Conservation (phyloP, 2,329 filamentous ascomycete genomes). For the Botrytis fragariae region DNA sequence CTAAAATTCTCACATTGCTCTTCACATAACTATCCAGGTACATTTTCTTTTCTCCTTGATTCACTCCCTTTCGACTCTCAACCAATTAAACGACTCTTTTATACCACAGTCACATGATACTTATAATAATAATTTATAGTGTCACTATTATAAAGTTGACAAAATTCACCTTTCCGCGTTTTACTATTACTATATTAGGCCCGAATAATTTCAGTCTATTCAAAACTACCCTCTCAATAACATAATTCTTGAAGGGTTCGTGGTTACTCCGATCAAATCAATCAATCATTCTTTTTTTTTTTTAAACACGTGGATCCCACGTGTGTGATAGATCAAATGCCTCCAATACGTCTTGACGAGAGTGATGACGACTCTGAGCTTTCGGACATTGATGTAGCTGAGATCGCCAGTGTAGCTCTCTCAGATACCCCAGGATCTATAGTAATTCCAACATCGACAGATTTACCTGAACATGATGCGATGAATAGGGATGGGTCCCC, state of each 20-base stretch:
- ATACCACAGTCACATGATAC: constrained; percentile 5
- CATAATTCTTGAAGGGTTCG: not conserved
- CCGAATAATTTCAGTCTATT: not conserved
- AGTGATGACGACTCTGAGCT: constrained; percentile 1
- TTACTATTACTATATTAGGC: not conserved
- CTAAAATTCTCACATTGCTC: not conserved
- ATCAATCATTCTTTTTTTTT: not conserved
- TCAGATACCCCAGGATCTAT: constrained; percentile 3
- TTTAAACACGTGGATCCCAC: not conserved
- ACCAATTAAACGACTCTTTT: not conserved
- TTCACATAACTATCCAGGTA: not conserved
- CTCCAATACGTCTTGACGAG: not conserved
- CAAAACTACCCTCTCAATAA: not conserved
- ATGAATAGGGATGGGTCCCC: not conserved
- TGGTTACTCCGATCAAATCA: not conserved
- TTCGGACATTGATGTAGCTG: not conserved
- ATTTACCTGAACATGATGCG: not conserved
- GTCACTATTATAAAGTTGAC: not conserved
- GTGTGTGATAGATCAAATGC: constrained; percentile 1
- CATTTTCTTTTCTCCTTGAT: not conserved
- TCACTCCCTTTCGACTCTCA: not conserved
- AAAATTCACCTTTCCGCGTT: not conserved
- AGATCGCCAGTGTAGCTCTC: constrained; percentile 2
- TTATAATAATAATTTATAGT: not conserved
- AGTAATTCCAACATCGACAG: not conserved